phyloP scores from a whole-genome alignment of 805 yeast species.

The Wickerhamiella azymoides region DNA sequence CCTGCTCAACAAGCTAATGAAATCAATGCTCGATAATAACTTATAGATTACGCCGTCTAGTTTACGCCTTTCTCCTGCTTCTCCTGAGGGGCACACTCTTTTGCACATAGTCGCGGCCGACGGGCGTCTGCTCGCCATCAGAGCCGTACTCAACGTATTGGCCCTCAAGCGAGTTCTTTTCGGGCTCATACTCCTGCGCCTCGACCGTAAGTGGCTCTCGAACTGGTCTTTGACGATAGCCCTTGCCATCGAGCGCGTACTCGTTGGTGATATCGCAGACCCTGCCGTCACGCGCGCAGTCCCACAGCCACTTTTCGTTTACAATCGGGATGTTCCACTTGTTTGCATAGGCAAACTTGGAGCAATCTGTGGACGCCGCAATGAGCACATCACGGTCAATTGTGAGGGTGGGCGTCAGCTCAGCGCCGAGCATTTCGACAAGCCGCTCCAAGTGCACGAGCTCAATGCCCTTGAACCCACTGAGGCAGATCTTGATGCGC shows the following conservation, averaged over 20 bases:
- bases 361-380: conserved; percentile 17
- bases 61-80: background rate
- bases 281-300: conserved; percentile 18
- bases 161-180: background rate
- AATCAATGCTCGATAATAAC: background rate
- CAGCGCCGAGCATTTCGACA: conserved; percentile 39
- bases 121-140: conserved; percentile 1
- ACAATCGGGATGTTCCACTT: conserved; percentile 29
- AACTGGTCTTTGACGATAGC: background rate
- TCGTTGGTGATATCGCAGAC: background rate
- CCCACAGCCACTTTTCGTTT: conserved; percentile 27
- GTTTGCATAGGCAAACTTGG: conserved; percentile 24
- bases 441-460: conserved; percentile 55
- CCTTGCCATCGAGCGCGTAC: conserved; percentile 5
- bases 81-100: conserved; percentile 3
- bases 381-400: conserved; percentile 42
- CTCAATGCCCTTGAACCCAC: conserved; percentile 73
- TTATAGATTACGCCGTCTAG: too few relatives aligned
- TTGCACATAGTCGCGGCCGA: background rate
- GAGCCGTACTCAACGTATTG: conserved; percentile 3
- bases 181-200: background rate
- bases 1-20: conserved; percentile 30
- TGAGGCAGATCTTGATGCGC: conserved; percentile 34
- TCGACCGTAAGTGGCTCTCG: background rate
- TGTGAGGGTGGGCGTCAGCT: conserved; percentile 36